Base-by-base conservation (phyloP, 2,329 filamentous ascomycete species). In the Aspergillus felis region DNA sequence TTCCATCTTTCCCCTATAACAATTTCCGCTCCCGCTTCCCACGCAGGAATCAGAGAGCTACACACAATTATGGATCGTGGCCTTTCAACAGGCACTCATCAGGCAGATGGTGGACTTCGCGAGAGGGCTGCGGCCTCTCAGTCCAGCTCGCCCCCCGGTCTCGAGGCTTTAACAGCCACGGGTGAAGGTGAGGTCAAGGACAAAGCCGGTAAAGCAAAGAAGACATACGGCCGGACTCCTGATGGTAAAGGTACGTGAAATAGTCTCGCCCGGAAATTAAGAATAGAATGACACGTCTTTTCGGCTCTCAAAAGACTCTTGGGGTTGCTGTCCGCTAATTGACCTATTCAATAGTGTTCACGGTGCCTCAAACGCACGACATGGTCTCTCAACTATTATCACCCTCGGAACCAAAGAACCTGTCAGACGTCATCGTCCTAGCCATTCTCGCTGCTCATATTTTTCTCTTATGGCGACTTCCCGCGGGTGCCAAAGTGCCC, bases 331-430 rank as follows among this genome's bases (percentile, higher is more conserved):
- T 54, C 53, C 50, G 62, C 54, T 64, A 68, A 62, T 61, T 65
- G 46, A 64, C 56, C 5, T 28, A 20, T 38, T 51, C n/a, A 27
- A 53, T 49, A 97, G 94, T 96, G 68, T 99, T 99, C 73, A 89
- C 91, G 57, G 94, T 99, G 55, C 94, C 94, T 50, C 88, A 91
- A 61, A 99, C 94, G 56, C 92, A 97, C 81, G 94, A 99, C 78
- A 97, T 99, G 94, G 93, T 99, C 66, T 96, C 93, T 53, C 94
- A 97, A 78, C 84, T 99, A 55, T 86, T 99, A 66, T 94, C 95
- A 68, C 94, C 94, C 53, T 90, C 89, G 64, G 89, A 97, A 72
- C 92, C 94, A 54, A 99, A 99, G 81, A 97, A 97, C 73, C 74
- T 95, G 42, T 94, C 92, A 60, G 94, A 99, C 75, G 77, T 86